Evolutionary conservation across 2,329 filamentous ascomycete genomes (phyloP), one percentile per base, ranked within the genome.

Genomic region (Corniculantispora saksenae): DNA sequence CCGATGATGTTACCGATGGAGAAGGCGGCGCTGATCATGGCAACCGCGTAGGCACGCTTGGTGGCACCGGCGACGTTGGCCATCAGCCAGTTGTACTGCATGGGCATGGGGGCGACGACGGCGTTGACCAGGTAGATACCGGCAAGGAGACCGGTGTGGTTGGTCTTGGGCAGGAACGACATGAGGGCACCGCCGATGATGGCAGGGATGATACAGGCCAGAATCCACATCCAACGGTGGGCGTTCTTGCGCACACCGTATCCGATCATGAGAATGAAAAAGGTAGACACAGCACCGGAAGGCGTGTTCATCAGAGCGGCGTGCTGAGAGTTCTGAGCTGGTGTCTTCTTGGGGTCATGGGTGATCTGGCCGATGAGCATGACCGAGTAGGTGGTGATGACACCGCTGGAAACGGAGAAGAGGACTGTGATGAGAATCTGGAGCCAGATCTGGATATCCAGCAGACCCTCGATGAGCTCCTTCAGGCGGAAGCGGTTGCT

Each of bases 91-190:
- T 59, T 59, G 63, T 61, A 65, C 69, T 82, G 81, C 58, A 83
- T 72, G 6, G 79, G 72, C 17, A 83, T 69, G 1, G 80, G 80
- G 0, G 80, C 81, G 1, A 81, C 78, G 10, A 83, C 81, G 23
- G 80, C 80, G 67, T 84, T 84, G 68, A 83, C 79, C 1, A 85
- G 77, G 68, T 84, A 84, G 61, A 84, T 81, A 25, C 82, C 81
- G 1, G 78, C 80, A 17, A 84, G 74, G 12, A 80, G 76, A 2
- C 83, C 84, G 0, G 78, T 72, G 43, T 77, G 79, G 69, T 85
- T 82, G 50, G 70, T 75, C 2, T 73, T 72, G 3, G 82, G 79
- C 9, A 84, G 72, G 70, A 85, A 85, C 0, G 83, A 85, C 83
- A 86, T 84, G n/a, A 85, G 71, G 1, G 78, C 81, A 19, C 81